Base-by-base conservation (phyloP, 108 stramenopile species). In the Asterionellopsis glacialis region DNA sequence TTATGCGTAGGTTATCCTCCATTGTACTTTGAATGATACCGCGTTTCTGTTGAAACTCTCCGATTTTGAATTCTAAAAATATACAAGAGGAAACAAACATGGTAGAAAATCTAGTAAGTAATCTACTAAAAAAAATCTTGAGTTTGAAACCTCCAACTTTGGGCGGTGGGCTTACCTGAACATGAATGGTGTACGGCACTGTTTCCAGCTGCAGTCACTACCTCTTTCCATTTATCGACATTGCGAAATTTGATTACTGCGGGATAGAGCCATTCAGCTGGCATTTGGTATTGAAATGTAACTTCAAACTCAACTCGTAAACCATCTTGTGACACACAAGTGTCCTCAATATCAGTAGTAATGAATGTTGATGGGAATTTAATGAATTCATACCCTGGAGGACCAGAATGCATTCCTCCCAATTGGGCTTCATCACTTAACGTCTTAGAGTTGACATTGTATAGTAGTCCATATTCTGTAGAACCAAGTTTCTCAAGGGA, bases 291-390 rank as follows among this genome's bases (percentile, higher is more conserved):
- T 45, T 80, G 73, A 63, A 67, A 77, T 51, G 80, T 74, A 22
- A 69, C 75, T 13, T 38, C n/a, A 51, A 74, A 77, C 9, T 15
- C 27, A 12, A 81, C 73, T 18, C 48, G 39, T 9, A 81, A 50
- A 9, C 80, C 80, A 56, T 81, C 80, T 23, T 58, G 47, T 7
- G 75, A 77, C 12, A 81, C 64, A 49, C 80, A 81, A 12, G 64
- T 67, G 45, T 61, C 53, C 0, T 62, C 44, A 14, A 75, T 41
- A 56, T 73, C 72, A 9, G 52, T 65, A 22, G 64, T 73, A 24
- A 77, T 59, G 43, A 63, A 76, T 11, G 73, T 77, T n/a, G 75
- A 74, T 11, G 80, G 75, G 50, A 81, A 81, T 44, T 81, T 81
- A 57, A 81, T 67, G 49, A 81, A 77, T 19, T 48, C 28, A 64